These are phyloP conservation scores for Filobasidium floriforme DNA, from an alignment of 768 basidiomycete species.

Conservation along the genomic window DNA sequence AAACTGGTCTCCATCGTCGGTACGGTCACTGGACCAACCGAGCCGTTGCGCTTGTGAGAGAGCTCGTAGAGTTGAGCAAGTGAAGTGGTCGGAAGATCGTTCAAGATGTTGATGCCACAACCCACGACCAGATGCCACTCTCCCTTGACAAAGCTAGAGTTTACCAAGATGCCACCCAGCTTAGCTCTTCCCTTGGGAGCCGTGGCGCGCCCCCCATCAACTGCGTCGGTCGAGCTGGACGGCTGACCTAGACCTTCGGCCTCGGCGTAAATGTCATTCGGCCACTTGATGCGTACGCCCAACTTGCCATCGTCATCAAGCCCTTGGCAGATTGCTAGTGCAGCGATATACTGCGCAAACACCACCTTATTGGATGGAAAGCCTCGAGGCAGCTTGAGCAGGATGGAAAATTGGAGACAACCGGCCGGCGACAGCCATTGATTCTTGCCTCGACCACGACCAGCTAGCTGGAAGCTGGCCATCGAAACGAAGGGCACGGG, in stretches of 20 bases:
- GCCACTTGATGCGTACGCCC: conserved; percentile 81
- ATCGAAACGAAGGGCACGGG: conserved; percentile 73
- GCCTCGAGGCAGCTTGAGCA: conserved; percentile 55
- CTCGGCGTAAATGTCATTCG: conserved; percentile 84
- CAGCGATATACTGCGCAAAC: conserved; percentile 87
- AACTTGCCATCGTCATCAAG: conserved; percentile 58
- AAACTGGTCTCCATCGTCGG: conserved; percentile 67
- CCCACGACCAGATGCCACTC: conserved; percentile 73
- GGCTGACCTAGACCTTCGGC: conserved; percentile 48
- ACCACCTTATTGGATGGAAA: conserved; percentile 65
- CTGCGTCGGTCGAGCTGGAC: conserved; percentile 51
- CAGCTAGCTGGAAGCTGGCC: conserved; percentile 78
- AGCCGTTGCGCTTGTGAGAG: conserved; percentile 11
- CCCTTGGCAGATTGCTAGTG: conserved; percentile 79
- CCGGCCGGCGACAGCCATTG: conserved; percentile 87
- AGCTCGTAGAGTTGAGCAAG: conserved; percentile 57
- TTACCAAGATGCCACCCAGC: conserved; percentile 85
- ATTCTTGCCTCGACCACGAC: conserved; percentile 80
- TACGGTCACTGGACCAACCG: conserved; percentile 18
- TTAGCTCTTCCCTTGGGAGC: conserved; percentile 56
- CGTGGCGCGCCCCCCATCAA: conserved; percentile 70
- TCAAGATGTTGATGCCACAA: conserved; percentile 79
- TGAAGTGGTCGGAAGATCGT: conserved; percentile 72
- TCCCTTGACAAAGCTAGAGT: conserved; percentile 68
- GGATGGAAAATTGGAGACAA: conserved; percentile 74